A percentile compares a stretch with the other conserved stretches of the same genome.
Evolutionary conservation across 2,329 filamentous ascomycete species (phyloP).

Genomic region (Sarocladium oryzae): DNA sequence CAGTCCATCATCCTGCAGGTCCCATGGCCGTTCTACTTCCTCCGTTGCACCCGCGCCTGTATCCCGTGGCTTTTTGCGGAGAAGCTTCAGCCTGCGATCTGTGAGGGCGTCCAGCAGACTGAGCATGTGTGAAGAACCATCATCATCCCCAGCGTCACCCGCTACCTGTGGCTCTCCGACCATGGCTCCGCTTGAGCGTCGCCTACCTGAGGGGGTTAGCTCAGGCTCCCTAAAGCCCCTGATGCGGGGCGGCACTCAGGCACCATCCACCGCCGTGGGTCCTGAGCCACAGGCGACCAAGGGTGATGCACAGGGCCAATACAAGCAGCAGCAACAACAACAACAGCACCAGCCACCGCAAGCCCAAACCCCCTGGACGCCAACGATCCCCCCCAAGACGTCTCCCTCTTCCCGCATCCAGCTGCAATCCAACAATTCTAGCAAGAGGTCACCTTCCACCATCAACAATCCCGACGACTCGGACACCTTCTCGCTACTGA

Average conservation of each 20-base stretch:
- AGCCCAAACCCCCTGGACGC: not conserved
- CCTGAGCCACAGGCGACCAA: slow-evolving; percentile 1
- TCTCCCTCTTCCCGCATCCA: slow-evolving; percentile 4
- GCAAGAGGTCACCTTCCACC: not conserved
- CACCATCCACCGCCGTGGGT: slow-evolving; percentile 13
- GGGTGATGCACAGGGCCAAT: no score
- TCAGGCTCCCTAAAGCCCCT: slow-evolving; percentile 13
- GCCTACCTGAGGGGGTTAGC: no score
- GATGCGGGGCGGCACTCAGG: slow-evolving; percentile 19
- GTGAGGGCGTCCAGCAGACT: not conserved
- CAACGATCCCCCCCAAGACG: slow-evolving; percentile 5
- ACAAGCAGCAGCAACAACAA: slow-evolving; percentile 11
- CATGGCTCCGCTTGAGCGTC: not conserved
- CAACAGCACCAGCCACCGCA: slow-evolving; percentile 3
- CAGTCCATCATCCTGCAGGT: slow-evolving; percentile 1
- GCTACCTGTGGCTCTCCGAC: not conserved
- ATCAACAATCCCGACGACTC: slow-evolving; percentile 18
- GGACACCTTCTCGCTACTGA: slow-evolving; percentile 43
- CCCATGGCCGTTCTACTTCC: not conserved
- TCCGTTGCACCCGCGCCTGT: not conserved
- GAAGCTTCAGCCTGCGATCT: slow-evolving; percentile 5
- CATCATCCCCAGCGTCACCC: not conserved
- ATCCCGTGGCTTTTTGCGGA: not conserved
- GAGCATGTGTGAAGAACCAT: not conserved
- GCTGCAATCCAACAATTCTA: not conserved